These are phyloP conservation scores for Entoloma clypeatum DNA, from an alignment of 1,284 basidiomycete species.

Conservation along the genomic window DNA sequence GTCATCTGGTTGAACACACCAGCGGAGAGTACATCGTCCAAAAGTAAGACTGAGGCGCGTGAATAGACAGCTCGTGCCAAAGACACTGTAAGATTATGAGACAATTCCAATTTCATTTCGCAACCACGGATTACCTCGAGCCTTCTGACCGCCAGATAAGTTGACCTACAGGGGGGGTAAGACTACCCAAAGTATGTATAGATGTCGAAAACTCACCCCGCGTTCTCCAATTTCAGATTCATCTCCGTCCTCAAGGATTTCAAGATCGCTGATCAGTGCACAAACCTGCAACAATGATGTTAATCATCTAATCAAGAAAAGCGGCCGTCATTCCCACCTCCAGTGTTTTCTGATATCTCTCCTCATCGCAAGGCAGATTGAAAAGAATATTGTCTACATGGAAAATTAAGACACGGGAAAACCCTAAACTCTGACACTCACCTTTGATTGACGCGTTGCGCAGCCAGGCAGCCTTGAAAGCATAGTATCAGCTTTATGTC, in stretches of 20 bases:
- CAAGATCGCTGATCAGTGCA: constrained; percentile 67
- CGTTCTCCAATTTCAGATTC: constrained; percentile 89
- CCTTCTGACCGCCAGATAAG: constrained; percentile 93
- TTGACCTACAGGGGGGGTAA: constrained; percentile 54
- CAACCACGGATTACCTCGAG: constrained; percentile 52
- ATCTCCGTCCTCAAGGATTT: constrained; percentile 93
- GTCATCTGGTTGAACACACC: constrained; percentile 1
- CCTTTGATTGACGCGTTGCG: constrained; percentile 90
- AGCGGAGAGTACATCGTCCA: constrained; percentile 84
- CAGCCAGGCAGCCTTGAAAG: constrained; percentile 65
- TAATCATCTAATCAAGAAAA: background rate
- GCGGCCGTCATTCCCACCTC: constrained; percentile 30
- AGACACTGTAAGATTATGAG: constrained; percentile 51
- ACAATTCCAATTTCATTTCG: background rate
- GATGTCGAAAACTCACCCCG: constrained; percentile 46
- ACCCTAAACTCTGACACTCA: constrained; percentile 21
- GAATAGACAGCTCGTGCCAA: constrained; percentile 94
- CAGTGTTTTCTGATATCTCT: constrained; percentile 75
- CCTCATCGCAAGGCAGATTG: constrained; percentile 75
- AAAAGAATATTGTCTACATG: constrained; percentile 86
- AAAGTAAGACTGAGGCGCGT: constrained; percentile 76
- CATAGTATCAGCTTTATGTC: constrained; percentile 4
- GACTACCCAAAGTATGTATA: background rate
- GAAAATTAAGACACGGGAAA: background rate
- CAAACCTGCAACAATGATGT: constrained; percentile 30